These are phyloP conservation scores for Papilionanthe hybrid DNA, from an alignment of 116 monocot genomes.

Conservation along the genomic window DNA sequence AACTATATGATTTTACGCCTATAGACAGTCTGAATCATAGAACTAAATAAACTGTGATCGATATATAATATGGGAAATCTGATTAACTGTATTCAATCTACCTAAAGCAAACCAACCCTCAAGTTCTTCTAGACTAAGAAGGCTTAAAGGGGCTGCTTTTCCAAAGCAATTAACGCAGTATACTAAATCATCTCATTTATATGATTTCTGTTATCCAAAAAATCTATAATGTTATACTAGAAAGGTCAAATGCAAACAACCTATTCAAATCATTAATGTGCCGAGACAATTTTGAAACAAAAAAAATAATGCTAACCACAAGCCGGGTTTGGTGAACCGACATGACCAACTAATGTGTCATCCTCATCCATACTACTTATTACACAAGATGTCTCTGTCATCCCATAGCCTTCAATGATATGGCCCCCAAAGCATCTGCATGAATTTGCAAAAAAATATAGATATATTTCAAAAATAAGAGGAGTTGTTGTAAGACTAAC, in stretches of 20 bases:
- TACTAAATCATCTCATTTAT: background rate
- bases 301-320: slow-evolving; percentile 49
- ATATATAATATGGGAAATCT: background rate
- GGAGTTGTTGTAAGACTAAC: background rate
- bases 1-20: background rate
- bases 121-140: background rate
- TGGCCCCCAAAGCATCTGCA: slow-evolving; percentile 83
- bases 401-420: slow-evolving; percentile 94
- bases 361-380: slow-evolving; percentile 57
- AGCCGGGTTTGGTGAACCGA: slow-evolving; percentile 81
- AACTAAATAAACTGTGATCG: background rate
- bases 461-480: background rate
- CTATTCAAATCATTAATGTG: background rate
- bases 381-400: slow-evolving; percentile 97
- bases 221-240: background rate
- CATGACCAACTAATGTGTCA: slow-evolving; percentile 76
- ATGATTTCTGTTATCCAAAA: background rate
- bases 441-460: background rate
- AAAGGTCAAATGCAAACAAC: background rate
- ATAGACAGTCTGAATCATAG: background rate
- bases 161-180: background rate
- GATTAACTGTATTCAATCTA: background rate
- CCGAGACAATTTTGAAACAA: background rate
- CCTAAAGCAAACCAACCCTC: background rate
- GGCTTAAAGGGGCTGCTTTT: background rate